Percentiles rank a stretch among this genome's conserved stretches.
Evolutionary conservation across 176 grass and related monocot genomes (phyloP).

Genomic region (Cenchrus americanus): DNA sequence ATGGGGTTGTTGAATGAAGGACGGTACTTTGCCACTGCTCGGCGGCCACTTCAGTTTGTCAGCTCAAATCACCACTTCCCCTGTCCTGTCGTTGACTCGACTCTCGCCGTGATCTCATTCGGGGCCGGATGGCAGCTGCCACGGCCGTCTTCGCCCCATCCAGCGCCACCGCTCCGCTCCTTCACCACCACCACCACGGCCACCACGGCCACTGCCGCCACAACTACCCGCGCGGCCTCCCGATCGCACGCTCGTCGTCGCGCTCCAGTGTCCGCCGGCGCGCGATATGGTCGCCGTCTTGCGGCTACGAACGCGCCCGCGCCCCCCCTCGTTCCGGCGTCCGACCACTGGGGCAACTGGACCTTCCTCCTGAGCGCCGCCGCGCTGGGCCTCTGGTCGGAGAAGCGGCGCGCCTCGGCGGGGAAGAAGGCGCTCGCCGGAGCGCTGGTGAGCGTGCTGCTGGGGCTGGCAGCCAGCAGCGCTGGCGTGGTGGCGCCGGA

Average conservation of each 20-base stretch:
- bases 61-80: background rate
- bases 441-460: conserved; percentile 64
- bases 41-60: background rate
- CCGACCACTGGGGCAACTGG: conserved; percentile 82
- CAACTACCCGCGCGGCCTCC: background rate
- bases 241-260: background rate
- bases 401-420: conserved; percentile 32
- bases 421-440: conserved; percentile 69
- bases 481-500: conserved; percentile 62
- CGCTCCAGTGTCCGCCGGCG: background rate
- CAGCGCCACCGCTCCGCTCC: background rate
- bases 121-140: background rate
- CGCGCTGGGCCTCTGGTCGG: conserved; percentile 77
- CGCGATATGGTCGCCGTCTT: background rate
- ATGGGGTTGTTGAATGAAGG: too few species aligned
- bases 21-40: too few species aligned
- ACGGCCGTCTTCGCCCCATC: background rate
- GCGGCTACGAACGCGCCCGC: background rate
- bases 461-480: conserved; percentile 76
- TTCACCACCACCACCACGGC: background rate
- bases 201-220: background rate
- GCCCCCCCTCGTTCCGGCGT: conserved; percentile 57
- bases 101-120: background rate
- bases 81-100: background rate
- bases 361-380: conserved; percentile 63